A percentile compares a stretch with the other conserved stretches of the same genome.
These are phyloP conservation scores for Citrus cavaleriei DNA, from an alignment of 345 rosid genomes.

Conservation along the genomic window DNA sequence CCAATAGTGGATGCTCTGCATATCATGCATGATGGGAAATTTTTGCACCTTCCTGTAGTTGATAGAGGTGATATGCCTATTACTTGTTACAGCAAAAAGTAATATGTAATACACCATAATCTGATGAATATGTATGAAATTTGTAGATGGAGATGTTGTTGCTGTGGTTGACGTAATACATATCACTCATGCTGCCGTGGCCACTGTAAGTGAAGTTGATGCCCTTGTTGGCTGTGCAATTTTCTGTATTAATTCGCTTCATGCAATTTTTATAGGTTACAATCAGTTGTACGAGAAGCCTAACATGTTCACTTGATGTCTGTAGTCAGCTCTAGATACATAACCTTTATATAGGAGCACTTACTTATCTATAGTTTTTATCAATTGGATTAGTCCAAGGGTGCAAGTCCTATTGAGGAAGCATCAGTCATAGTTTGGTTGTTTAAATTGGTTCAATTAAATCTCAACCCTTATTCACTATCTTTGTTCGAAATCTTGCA, in stretches of 20 bases:
- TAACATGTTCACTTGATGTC: neutral
- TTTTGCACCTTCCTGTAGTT: constrained; percentile 93
- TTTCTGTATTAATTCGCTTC: neutral
- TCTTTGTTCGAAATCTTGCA: neutral
- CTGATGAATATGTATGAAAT: constrained; percentile 22
- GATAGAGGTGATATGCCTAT: constrained; percentile 55
- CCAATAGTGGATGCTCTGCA: constrained; percentile 97
- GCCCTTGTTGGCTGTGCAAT: constrained; percentile 1
- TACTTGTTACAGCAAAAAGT: constrained; percentile 12
- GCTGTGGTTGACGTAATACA: constrained; percentile 87
- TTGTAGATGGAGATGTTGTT: constrained; percentile 75
- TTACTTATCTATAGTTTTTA: neutral
- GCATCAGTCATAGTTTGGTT: neutral
- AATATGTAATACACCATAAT: constrained; percentile 1
- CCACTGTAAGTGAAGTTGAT: constrained; percentile 60
- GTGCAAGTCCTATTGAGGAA: neutral
- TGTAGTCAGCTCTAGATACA: neutral
- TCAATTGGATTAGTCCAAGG: neutral
- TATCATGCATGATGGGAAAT: constrained; percentile 93
- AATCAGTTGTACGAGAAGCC: constrained; percentile 2
- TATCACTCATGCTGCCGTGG: constrained; percentile 93
- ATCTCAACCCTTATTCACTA: neutral
- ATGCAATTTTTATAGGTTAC: constrained; percentile 1
- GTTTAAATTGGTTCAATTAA: neutral
- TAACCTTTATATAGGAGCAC: neutral